Conservation (phyloP, 805 yeast genomes). For the Cyberlindnera suaveolens region DNA sequence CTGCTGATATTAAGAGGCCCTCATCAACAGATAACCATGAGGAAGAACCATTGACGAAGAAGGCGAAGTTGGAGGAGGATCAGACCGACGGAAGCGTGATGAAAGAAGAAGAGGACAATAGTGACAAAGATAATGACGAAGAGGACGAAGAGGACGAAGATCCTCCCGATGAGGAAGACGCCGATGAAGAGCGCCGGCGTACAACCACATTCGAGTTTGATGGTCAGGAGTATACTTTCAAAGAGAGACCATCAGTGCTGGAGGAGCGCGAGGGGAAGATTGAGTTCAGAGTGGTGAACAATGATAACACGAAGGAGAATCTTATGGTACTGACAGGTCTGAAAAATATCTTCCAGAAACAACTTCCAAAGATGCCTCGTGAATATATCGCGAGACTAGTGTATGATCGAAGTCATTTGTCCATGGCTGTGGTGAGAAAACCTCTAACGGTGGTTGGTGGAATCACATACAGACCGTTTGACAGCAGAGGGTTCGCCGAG, state of each 20-base stretch:
- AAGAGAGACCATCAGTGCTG: constrained; percentile 88
- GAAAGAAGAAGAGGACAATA: constrained; percentile 19
- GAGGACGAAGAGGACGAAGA: constrained; percentile 21
- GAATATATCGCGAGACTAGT: constrained; percentile 94
- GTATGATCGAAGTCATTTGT: constrained; percentile 88
- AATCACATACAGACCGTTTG: constrained; percentile 92
- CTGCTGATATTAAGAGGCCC: constrained; percentile 14
- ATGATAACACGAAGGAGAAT: constrained; percentile 82
- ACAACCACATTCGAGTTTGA: constrained; percentile 44
- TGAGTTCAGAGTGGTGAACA: constrained; percentile 93
- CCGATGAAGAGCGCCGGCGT: constrained; percentile 30
- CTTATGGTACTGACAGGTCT: constrained; percentile 90
- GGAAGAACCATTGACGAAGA: constrained; percentile 25
- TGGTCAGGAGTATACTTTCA: constrained; percentile 75
- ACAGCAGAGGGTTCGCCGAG: constrained; percentile 87
- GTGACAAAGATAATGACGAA: constrained; percentile 20
- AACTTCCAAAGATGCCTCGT: constrained; percentile 97
- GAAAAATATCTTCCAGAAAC: constrained; percentile 94
- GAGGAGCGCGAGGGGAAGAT: constrained; percentile 92
- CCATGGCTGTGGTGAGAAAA: constrained; percentile 92
- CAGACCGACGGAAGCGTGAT: constrained; percentile 20
- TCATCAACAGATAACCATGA: constrained; percentile 15
- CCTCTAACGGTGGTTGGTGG: constrained; percentile 98
- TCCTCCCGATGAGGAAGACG: constrained; percentile 23
- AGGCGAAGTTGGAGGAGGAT: constrained; percentile 20